Conservation (phyloP, 371 early-diverging fungal species). For the Mortierella sp. region DNA sequence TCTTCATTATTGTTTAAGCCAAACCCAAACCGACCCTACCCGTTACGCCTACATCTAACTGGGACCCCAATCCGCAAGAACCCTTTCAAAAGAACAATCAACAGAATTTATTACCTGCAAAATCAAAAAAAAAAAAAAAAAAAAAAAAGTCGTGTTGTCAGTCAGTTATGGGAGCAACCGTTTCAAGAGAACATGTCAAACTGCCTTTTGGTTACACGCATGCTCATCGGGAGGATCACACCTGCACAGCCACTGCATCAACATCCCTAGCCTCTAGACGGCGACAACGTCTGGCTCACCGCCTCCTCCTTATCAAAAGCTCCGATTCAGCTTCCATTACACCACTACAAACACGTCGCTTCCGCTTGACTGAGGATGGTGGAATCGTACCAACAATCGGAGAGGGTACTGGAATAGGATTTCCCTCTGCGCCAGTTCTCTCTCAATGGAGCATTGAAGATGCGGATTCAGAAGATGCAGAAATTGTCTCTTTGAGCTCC, state of each 20-base stretch:
- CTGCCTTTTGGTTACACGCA: conserved; percentile 50
- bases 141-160: neutral
- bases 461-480: conserved; percentile 23
- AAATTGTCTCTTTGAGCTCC: conserved; percentile 38
- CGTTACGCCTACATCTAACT: no score
- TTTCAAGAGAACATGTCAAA: conserved; percentile 47
- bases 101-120: neutral
- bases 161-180: conserved; percentile 30
- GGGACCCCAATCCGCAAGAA: no score
- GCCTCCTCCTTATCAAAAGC: conserved; percentile 30
- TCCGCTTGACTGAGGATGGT: conserved; percentile 14
- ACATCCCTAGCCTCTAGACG: conserved; percentile 17
- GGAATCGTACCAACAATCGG: neutral
- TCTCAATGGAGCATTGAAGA: conserved; percentile 20
- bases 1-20: neutral
- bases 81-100: neutral
- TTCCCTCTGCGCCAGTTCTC: neutral
- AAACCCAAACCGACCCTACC: no score
- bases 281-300: conserved; percentile 31
- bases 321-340: conserved; percentile 35
- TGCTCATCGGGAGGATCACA: conserved; percentile 38
- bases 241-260: conserved; percentile 5
- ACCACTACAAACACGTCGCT: conserved; percentile 21
- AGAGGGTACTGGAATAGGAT: neutral
- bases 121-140: no score